phyloP scores from a whole-genome alignment of 768 basidiomycete genomes.

The Rhodotorula sphaerocarpa region DNA sequence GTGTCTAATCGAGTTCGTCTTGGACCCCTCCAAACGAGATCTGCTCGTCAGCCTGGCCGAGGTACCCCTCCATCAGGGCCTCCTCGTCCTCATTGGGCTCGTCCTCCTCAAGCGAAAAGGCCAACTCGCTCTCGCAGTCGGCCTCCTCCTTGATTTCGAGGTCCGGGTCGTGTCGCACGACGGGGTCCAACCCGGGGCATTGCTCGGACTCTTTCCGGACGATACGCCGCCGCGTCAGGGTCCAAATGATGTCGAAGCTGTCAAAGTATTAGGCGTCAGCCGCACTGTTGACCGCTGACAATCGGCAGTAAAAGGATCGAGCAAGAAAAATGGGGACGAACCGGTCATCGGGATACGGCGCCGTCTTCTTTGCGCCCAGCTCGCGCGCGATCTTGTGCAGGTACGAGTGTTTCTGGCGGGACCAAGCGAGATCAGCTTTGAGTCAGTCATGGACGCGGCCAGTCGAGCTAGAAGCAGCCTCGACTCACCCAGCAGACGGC shows the following conservation, averaged over 20 bases:
- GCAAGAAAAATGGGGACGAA: not conserved
- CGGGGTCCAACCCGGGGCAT: constrained; percentile 25
- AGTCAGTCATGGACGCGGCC: not conserved
- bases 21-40: not conserved
- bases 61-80: not conserved
- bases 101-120: not conserved
- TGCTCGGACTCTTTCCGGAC: constrained; percentile 31
- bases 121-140: not conserved
- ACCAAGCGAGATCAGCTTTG: not conserved
- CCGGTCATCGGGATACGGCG: constrained; percentile 30
- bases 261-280: too few species aligned
- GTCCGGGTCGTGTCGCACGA: constrained; percentile 19
- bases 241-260: constrained; percentile 35
- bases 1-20: not conserved
- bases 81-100: too few species aligned
- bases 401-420: constrained; percentile 31
- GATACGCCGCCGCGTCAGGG: constrained; percentile 6
- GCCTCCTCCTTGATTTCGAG: not conserved
- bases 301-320: not conserved
- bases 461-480: not conserved
- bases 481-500: constrained; percentile 32
- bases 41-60: too few species aligned
- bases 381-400: constrained; percentile 17
- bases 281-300: too few species aligned
- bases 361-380: constrained; percentile 7